phyloP scores from a whole-genome alignment of 257 asterid species.

The Jaltomata sinuosa region DNA sequence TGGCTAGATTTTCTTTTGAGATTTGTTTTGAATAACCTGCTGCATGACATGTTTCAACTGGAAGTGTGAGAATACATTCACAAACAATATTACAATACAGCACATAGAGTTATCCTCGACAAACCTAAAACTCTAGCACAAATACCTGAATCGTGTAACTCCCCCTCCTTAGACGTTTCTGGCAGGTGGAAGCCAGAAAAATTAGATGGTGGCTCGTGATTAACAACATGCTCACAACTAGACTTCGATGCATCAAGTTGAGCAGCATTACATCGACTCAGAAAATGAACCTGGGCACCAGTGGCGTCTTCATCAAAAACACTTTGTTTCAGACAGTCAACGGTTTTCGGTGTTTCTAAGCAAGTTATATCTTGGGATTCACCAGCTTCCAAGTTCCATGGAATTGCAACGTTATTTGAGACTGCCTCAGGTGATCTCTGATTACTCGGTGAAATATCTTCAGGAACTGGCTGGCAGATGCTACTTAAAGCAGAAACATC shows the following conservation, averaged over 20 bases:
- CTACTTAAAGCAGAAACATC: constrained; percentile 29
- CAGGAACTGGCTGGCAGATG: constrained; percentile 20
- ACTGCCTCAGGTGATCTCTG: constrained; percentile 22
- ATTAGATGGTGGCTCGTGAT: constrained; percentile 29
- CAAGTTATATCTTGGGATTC: constrained; percentile 28
- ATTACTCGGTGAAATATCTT: constrained; percentile 11
- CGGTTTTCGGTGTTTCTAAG: constrained; percentile 17
- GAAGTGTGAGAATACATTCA: constrained; percentile 6
- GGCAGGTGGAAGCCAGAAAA: constrained; percentile 14
- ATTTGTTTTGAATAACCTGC: constrained; percentile 26
- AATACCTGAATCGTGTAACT: constrained; percentile 4
- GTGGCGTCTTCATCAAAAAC: constrained; percentile 22
- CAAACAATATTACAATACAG: background rate
- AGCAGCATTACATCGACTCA: constrained; percentile 52
- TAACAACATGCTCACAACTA: constrained; percentile 17
- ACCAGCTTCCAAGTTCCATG: constrained; percentile 19
- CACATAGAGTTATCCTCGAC: constrained; percentile 2
- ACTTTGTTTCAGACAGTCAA: constrained; percentile 21
- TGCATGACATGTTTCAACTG: constrained; percentile 21
- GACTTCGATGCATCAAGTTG: constrained; percentile 24
- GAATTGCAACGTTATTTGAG: constrained; percentile 10
- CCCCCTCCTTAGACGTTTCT: constrained; percentile 36
- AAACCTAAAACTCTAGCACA: constrained; percentile 40
- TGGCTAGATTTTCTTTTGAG: constrained; percentile 20
- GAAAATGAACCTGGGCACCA: constrained; percentile 20